Percentiles rank a stretch among this genome's conserved stretches.
These are phyloP conservation scores for Chlorella sp. DNA, from an alignment of 139 green algal species.

Conservation along the genomic window DNA sequence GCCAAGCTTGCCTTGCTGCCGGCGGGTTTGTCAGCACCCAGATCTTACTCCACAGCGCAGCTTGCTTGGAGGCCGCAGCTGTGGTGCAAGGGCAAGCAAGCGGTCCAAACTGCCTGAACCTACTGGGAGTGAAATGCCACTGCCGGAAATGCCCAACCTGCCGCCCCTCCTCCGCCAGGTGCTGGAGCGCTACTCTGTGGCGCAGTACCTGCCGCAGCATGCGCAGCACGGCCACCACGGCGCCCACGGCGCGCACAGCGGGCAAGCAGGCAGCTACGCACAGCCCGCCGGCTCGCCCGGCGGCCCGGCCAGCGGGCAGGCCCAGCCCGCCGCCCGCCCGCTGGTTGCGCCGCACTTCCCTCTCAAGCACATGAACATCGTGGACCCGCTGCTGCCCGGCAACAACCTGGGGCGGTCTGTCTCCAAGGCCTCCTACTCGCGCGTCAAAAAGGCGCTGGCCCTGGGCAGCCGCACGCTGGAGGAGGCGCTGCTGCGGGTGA, in stretches of 20 bases:
- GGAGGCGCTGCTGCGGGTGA: constrained; percentile 47
- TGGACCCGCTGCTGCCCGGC: constrained; percentile 91
- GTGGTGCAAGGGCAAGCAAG: too few relatives aligned
- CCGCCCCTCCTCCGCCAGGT: background rate
- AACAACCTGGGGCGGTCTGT: constrained; percentile 97
- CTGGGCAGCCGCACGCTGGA: constrained; percentile 64
- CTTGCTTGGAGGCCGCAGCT: too few relatives aligned
- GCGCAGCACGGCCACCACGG: background rate
- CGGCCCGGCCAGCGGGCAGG: too few relatives aligned
- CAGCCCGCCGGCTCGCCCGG: too few relatives aligned
- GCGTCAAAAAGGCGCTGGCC: constrained; percentile 81
- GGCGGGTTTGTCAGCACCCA: too few relatives aligned
- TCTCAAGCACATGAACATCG: constrained; percentile 87
- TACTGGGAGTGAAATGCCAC: too few relatives aligned
- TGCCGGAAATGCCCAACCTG: too few relatives aligned
- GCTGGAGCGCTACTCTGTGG: constrained; percentile 55
- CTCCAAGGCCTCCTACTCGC: constrained; percentile 74
- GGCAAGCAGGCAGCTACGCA: too few relatives aligned
- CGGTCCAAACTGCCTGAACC: too few relatives aligned
- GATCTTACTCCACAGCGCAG: too few relatives aligned
- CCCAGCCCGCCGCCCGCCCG: background rate
- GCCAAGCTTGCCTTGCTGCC: too few relatives aligned
- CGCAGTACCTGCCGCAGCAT: constrained; percentile 10
- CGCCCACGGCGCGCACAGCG: background rate
- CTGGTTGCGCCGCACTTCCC: constrained; percentile 47